Base-by-base conservation (phyloP, 306 rosid species). In the Vachellia pachyceras region DNA sequence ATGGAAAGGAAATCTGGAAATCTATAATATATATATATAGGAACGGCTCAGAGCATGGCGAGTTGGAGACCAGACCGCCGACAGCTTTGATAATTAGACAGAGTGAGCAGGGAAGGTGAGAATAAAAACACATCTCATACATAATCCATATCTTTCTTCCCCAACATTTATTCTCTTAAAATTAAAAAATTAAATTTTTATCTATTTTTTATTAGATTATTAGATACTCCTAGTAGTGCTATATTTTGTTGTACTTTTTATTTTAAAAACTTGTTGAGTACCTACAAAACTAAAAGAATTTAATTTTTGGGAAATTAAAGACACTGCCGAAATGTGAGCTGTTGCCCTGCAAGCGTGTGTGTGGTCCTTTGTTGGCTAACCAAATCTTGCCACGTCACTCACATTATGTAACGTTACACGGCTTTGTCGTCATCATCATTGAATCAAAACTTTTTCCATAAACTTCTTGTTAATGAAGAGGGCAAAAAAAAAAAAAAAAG, bases 161-260 rank as follows among this genome's bases (percentile, higher is more conserved):
- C 35, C 69, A 79, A 86, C 86, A 82, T 82, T 80, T 58, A 75
- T 86, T 71, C 86, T 69, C 36, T 39, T 7, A 55, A 72, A 55
- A 42, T n/a, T 64, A 73, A 42, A 3, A 75, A 36, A 50, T 10
- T 57, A 23, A 41, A 5, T 69, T 60, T 18, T n/a, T 69, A 5
- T 20, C 13, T 22, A 41, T 69, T 69, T 69, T 2, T n/a, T n/a
- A n/a, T n/a, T n/a, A n/a, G n/a, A n/a, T 66, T 36, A 61, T 66
- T 66, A 17, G 10, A 13, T 64, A 18, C 23, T 52, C 5, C 29
- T 1, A 7, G 29, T 7, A 49, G 55, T n/a, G 11, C 52, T 6
- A 6, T 3, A 6, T 2, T 20, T 54, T 52, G 25, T 17, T 15
- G n/a, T n/a, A n/a, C 7, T 7, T 55, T 55, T 2, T 18, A 20